These are phyloP conservation scores for Phytophthora sp. DNA, from an alignment of 352 stramenopile genomes.

Conservation along the genomic window DNA sequence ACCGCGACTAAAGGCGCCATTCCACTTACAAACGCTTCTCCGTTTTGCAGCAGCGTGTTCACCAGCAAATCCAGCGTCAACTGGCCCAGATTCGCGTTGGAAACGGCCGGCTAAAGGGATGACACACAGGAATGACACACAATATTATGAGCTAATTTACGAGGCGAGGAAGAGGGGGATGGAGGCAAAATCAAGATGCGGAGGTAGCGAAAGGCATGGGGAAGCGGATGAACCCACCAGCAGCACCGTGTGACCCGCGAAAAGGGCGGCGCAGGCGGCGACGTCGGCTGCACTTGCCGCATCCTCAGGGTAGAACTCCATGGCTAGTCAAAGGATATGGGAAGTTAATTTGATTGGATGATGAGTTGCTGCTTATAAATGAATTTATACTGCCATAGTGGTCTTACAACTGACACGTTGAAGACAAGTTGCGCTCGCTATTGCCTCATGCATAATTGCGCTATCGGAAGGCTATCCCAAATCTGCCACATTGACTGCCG, in stretches of 20 bases:
- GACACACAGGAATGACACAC: constrained; percentile 13
- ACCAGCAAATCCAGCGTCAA: constrained; percentile 77
- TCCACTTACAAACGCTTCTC: constrained; percentile 46
- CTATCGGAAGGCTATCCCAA: too few relatives aligned
- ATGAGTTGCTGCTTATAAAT: too few relatives aligned
- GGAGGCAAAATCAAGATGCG: background rate
- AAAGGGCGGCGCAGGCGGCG: constrained; percentile 36
- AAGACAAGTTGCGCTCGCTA: too few relatives aligned
- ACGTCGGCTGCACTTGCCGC: constrained; percentile 29
- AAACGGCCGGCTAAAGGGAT: constrained; percentile 61
- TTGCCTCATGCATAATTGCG: too few relatives aligned
- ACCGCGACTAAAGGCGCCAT: background rate
- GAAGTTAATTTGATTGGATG: background rate
- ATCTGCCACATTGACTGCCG: too few relatives aligned
- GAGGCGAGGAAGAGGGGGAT: background rate
- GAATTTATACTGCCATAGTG: too few relatives aligned
- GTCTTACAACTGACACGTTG: too few relatives aligned
- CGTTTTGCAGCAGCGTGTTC: constrained; percentile 73
- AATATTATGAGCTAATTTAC: constrained; percentile 16
- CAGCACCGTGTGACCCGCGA: constrained; percentile 60
- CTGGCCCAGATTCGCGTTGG: constrained; percentile 84
- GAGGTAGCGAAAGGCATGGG: background rate
- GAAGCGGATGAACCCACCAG: constrained; percentile 41
- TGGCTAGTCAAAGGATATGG: constrained; percentile 11
- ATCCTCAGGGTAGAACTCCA: constrained; percentile 60